A percentile compares a stretch with the other conserved stretches of the same genome.
phyloP scores from a whole-genome alignment of 2,329 filamentous ascomycete genomes.

The Colletotrichum incanum region DNA sequence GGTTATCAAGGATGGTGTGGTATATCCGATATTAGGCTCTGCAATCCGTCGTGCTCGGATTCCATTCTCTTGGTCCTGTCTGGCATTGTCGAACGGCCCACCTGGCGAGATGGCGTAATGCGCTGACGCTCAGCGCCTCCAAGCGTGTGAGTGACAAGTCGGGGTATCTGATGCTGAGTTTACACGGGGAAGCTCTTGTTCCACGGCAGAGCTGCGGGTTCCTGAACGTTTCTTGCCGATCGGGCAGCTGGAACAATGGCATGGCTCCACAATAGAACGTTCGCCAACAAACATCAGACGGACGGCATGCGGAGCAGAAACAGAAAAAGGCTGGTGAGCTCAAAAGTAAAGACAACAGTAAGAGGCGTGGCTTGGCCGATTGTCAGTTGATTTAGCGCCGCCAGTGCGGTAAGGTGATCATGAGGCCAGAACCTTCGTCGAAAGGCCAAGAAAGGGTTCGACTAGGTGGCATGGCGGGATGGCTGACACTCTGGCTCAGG shows the following conservation, averaged over 20 bases:
- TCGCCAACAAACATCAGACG: constrained; percentile 34
- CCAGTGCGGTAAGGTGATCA: constrained; percentile 16
- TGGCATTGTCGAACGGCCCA: not conserved
- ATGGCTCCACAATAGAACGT: constrained; percentile 19
- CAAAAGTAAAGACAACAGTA: constrained; percentile 7
- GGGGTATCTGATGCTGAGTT: constrained; percentile 8
- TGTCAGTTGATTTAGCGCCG: constrained; percentile 22
- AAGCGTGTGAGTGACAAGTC: constrained; percentile 3
- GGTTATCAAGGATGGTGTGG: constrained; percentile 11
- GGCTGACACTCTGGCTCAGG: not conserved
- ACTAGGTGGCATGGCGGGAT: constrained; percentile 19
- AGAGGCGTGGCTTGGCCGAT: constrained; percentile 25
- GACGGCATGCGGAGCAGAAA: constrained; percentile 29
- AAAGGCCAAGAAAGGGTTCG: constrained; percentile 31
- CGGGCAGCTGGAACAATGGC: constrained; percentile 13
- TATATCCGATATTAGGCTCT: constrained; percentile 22
- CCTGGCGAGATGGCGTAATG: constrained; percentile 12
- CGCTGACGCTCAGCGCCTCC: not conserved
- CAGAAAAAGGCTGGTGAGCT: constrained; percentile 20
- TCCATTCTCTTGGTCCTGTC: not conserved
- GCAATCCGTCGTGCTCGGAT: constrained; percentile 11
- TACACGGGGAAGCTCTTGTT: constrained; percentile 11
- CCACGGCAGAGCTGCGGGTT: constrained; percentile 22
- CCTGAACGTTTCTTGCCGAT: constrained; percentile 12
- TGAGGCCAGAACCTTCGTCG: constrained; percentile 32